Conservation (phyloP, 2,329 filamentous ascomycete genomes). For the Tolypocladium endophyticum region DNA sequence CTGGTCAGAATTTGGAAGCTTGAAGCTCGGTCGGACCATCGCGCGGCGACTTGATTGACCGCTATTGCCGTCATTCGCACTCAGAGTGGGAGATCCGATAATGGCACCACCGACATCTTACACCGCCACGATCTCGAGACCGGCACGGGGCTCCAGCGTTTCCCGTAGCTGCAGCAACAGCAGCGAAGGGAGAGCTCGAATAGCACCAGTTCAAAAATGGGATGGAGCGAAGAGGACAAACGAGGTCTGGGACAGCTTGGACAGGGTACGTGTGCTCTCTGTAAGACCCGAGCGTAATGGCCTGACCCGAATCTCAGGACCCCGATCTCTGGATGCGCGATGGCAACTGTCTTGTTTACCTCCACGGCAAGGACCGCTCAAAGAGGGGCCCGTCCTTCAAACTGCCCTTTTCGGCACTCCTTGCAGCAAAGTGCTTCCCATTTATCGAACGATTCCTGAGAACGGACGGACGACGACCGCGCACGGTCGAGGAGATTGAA, state of each 20-base stretch:
- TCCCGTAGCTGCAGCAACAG: not conserved
- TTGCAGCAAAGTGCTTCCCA: conserved; percentile 46
- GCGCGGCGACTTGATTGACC: not conserved
- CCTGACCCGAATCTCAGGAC: conserved; percentile 38
- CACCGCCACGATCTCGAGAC: not conserved
- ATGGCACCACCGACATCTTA: not conserved
- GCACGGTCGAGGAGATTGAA: conserved; percentile 18
- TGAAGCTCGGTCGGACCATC: not conserved
- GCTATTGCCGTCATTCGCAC: not conserved
- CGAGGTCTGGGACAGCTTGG: conserved; percentile 3
- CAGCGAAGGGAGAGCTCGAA: not conserved
- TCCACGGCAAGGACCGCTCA: conserved; percentile 57
- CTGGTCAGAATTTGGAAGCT: not conserved
- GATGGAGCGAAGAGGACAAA: conserved; percentile 4
- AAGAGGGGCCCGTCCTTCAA: conserved; percentile 57
- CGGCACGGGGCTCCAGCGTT: not conserved
- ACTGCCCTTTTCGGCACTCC: conserved; percentile 47
- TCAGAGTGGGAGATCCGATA: not conserved
- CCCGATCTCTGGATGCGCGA: conserved; percentile 57
- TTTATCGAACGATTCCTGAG: conserved; percentile 45
- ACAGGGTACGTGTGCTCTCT: conserved; percentile 2
- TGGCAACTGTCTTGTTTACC: conserved; percentile 60
- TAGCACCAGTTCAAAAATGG: conserved; percentile 4
- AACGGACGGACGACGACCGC: conserved; percentile 15
- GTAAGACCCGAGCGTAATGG: not conserved